Base-by-base conservation (phyloP, 2,329 filamentous ascomycete species). In the Xylariaceae sp. region DNA sequence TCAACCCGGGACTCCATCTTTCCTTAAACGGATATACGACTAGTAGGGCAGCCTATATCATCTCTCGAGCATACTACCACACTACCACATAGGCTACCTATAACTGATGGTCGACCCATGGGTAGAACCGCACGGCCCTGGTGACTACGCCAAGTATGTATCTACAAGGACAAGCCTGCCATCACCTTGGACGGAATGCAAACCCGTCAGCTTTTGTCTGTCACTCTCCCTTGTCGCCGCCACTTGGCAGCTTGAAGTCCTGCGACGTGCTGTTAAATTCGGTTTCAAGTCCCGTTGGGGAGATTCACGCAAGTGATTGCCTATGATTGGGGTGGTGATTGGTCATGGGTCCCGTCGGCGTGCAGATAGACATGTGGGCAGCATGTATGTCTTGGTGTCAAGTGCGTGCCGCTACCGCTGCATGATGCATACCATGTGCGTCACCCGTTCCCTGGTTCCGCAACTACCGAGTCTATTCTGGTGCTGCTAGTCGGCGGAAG, bases 391-490 rank as follows among this genome's bases (percentile, higher is more conserved):
- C 51, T 61, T 52, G 61, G 55, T 56, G 57, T 57, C 62, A 60
- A 60, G 57, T 57, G 56, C 62, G 62, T 52, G 56, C 54, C 62
- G 60, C 57, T 52, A 52, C 62, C 60, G 62, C 54, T 63, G 61
- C 61, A 63, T 63, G 46, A 61, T 56, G 59, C 58, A 63, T 61
- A 40, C 50, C 53, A 63, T 58, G 59, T 61, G 61, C 59, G 48
- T 59, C 58, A 61, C 50, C 58, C 52, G 49, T 56, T 42, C 48
- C 48, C 52, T 50, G 48, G 50, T 50, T 57, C 48, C 50, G 44
- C 21, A 46, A n/a, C 53, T 54, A 23, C 47, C 41, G 40, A 18
- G 46, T 40, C 20, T 41, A 10, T n/a, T 20, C 37, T 23, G 16
- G 16, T 41, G 16, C 56, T 19, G 40, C 59, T 53, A 53, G 20